Evolutionary conservation across 768 basidiomycete genomes (phyloP), one percentile per base, ranked within the genome.

Genomic region (Sarcomyxa edulis): DNA sequence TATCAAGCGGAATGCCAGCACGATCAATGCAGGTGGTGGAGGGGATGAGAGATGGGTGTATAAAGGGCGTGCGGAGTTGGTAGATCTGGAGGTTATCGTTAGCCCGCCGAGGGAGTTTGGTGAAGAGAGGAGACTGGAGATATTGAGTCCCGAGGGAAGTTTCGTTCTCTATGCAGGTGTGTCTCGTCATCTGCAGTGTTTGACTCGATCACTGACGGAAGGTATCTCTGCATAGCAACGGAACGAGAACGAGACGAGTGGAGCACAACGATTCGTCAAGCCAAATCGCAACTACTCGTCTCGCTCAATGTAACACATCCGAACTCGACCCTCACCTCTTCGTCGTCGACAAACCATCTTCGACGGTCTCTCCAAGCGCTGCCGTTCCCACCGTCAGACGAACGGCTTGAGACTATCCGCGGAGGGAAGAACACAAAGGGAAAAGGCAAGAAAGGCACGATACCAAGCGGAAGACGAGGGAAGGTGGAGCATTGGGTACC

Each of bases 401-500:
- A 69, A 11, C 62, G 69, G 2, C 50, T 69, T 2, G 59, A 49
- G 1, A 62, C 62, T 11, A 6, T 65, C 10, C 45, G 46, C 11
- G 53, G 52, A 9, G 49, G 47, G 28, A 45, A 47, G 18, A 46
- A 47, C 19, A 43, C 44, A 22, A 43, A 42, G 27, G 44, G 35
- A 3, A 56, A 55, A 39, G 44, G 29, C 15, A 54, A 50, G 33
- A 42, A 43, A 44, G 23, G 11, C 31, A 36, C 20, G n/a, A n/a
- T 29, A 20, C 35, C 44, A 37, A 55, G 49, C 27, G 58, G 70
- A 47, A 62, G 68, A 48, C 55, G 77, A 28, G 66, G 69, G 7
- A 72, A 64, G 52, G 82, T 85, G 38, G 85, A 86, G 31, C 78
- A 86, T 57, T 95, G 91, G 66, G 78, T 91, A 1, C 92, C 93